Evolutionary conservation across 306 rosid species (phyloP).

Genomic region (Fagus sylvatica): DNA sequence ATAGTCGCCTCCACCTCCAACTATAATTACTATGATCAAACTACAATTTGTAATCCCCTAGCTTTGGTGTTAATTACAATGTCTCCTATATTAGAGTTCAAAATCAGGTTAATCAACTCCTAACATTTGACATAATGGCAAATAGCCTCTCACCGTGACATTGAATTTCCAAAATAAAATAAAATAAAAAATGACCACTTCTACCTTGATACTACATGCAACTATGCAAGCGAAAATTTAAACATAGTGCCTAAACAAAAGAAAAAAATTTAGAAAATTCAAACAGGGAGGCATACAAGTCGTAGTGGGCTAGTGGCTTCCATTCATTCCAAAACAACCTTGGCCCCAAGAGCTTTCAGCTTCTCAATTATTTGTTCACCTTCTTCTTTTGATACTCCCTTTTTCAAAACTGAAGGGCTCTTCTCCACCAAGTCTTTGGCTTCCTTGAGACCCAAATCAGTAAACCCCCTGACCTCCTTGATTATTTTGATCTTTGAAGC

Average conservation of each 20-base stretch:
- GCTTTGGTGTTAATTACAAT: no score
- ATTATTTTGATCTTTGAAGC: slow-evolving; percentile 81
- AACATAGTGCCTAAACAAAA: slow-evolving; percentile 5
- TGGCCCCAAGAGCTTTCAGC: slow-evolving; percentile 86
- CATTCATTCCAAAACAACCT: slow-evolving; percentile 73
- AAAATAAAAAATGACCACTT: background rate
- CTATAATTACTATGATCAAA: no score
- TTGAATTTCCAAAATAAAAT: no score
- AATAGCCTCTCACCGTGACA: no score
- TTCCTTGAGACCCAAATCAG: slow-evolving; percentile 88
- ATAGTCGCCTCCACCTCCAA: no score
- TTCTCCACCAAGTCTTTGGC: slow-evolving; percentile 87
- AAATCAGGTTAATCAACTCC: no score
- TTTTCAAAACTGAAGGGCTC: slow-evolving; percentile 73
- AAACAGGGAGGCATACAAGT: background rate
- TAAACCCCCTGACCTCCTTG: slow-evolving; percentile 81
- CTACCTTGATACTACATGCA: background rate
- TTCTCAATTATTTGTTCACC: slow-evolving; percentile 82
- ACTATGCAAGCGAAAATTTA: background rate
- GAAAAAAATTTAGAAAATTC: background rate
- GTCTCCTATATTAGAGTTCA: no score
- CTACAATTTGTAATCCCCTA: no score
- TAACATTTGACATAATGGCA: no score
- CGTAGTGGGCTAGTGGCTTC: background rate
- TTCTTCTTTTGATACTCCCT: slow-evolving; percentile 85